These are phyloP conservation scores for Auriculariales sp. DNA, from an alignment of 768 basidiomycete genomes.

Conservation along the genomic window DNA sequence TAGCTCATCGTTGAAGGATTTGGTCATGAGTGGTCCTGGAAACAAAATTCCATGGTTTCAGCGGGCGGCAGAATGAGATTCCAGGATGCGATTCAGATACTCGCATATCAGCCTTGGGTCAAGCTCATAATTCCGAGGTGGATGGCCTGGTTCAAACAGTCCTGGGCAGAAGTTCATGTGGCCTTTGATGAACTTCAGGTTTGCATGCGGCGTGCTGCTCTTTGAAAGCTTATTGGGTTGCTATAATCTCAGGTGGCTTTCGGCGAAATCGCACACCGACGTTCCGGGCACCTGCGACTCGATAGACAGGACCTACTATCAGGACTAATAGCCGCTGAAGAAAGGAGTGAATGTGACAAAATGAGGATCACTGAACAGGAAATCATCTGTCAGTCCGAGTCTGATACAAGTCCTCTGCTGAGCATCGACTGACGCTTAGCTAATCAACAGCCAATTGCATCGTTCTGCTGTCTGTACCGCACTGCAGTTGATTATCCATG, in stretches of 20 bases:
- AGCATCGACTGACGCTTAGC: background rate
- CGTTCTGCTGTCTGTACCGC: background rate
- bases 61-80: too few species aligned
- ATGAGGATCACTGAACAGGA: background rate
- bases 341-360: background rate
- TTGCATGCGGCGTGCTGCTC: too few species aligned
- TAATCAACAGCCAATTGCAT: background rate
- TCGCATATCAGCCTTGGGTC: too few species aligned
- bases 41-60: background rate
- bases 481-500: too few species aligned
- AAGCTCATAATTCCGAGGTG: too few species aligned
- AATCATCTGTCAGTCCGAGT: background rate
- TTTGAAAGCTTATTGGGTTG: too few species aligned
- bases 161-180: too few species aligned
- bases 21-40: background rate
- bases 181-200: background rate
- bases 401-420: background rate
- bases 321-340: background rate
- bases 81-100: too few species aligned
- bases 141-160: too few species aligned
- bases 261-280: background rate
- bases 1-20: background rate
- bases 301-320: background rate
- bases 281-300: background rate
- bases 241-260: too few species aligned